Percentiles rank a stretch among this genome's conserved stretches.
Conservation (phyloP, 2,329 filamentous ascomycete species). For the Beauveria scarabaeidicola region DNA sequence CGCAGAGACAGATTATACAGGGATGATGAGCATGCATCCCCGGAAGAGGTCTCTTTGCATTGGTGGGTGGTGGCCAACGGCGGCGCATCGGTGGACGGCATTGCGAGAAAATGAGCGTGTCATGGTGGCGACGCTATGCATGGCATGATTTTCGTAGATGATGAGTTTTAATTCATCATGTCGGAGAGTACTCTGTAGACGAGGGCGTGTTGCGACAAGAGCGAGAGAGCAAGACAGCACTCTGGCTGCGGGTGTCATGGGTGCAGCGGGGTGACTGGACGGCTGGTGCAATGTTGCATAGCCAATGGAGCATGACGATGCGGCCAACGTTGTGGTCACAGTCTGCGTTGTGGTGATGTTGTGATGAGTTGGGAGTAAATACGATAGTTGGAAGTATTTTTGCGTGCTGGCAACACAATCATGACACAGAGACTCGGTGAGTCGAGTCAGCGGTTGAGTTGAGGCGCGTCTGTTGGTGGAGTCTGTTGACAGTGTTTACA, state of each 20-base stretch:
- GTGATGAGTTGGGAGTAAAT: not conserved
- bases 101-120: no score
- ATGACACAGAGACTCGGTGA: not conserved
- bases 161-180: no score
- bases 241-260: not conserved
- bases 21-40: not conserved
- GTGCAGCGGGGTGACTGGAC: not conserved
- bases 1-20: not conserved
- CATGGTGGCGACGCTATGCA: no score
- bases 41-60: no score
- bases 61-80: no score
- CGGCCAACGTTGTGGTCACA: not conserved
- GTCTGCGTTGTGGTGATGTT: not conserved
- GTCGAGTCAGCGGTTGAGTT: not conserved
- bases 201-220: not conserved
- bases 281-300: not conserved
- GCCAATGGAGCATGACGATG: not conserved
- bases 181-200: no score
- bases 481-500: not conserved
- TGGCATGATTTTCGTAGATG: no score
- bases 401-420: not conserved
- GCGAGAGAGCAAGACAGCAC: not conserved
- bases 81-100: no score
- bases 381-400: not conserved
- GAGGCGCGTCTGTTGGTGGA: slow-evolving; percentile 1